These are phyloP conservation scores for Metschnikowia sp. DNA, from an alignment of 805 yeast species.

Conservation along the genomic window DNA sequence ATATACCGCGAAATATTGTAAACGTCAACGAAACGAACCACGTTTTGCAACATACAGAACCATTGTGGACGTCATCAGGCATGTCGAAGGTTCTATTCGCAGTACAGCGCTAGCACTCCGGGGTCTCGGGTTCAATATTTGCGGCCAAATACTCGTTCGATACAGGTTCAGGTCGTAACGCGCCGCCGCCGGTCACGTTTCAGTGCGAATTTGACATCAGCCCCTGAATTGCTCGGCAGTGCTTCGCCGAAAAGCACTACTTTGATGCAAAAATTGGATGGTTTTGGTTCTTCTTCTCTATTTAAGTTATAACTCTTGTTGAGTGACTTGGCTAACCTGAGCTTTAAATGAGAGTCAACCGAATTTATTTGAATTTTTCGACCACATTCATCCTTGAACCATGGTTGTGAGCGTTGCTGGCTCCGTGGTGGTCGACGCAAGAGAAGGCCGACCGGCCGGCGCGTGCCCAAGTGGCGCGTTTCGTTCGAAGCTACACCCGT, in stretches of 20 bases:
- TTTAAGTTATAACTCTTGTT: no score
- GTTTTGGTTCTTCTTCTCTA: no score
- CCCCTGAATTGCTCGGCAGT: not conserved
- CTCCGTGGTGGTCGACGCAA: no score
- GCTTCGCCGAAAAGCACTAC: not conserved
- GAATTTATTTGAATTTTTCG: no score
- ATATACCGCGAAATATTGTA: not conserved
- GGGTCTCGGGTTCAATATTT: not conserved
- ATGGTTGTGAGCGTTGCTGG: no score
- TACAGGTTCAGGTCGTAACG: no score
- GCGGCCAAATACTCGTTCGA: not conserved
- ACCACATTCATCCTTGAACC: no score
- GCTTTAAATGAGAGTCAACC: no score
- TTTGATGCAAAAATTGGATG: not conserved
- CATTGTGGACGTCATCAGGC: not conserved
- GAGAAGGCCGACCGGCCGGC: no score
- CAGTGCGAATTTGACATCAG: not conserved
- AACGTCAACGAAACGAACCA: not conserved
- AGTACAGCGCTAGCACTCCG: not conserved
- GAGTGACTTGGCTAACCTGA: no score
- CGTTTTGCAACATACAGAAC: not conserved
- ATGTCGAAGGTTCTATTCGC: slow-evolving; percentile 1
- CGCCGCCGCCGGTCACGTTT: slow-evolving; percentile 2
- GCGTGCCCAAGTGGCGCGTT: no score
- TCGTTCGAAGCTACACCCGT: no score